phyloP scores from a whole-genome alignment of 768 basidiomycete genomes.

The Cubamyces lactineus region DNA sequence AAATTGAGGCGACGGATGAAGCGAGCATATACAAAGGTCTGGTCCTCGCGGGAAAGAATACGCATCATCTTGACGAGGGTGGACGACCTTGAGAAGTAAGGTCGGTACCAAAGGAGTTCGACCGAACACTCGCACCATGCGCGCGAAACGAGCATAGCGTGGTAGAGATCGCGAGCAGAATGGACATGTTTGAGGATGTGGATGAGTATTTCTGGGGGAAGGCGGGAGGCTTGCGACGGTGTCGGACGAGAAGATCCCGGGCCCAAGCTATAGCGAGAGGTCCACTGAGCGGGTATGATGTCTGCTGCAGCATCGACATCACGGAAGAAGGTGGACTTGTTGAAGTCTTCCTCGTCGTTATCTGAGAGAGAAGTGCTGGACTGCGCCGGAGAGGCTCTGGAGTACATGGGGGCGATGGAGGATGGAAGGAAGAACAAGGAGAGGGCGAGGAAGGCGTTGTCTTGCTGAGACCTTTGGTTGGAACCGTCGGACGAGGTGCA shows the following conservation, averaged over 20 bases:
- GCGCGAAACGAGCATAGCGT: slow-evolving; percentile 79
- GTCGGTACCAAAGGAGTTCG: slow-evolving; percentile 94
- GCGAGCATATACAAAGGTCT: slow-evolving; percentile 84
- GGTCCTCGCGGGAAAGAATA: slow-evolving; percentile 62
- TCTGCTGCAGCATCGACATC: slow-evolving; percentile 39
- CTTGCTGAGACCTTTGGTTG: slow-evolving; percentile 20
- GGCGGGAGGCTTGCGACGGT: slow-evolving; percentile 53
- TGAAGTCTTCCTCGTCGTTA: slow-evolving; percentile 65
- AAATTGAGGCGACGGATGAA: slow-evolving; percentile 95
- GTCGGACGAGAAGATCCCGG: slow-evolving; percentile 25
- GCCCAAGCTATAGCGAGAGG: slow-evolving; percentile 31
- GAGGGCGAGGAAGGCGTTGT: slow-evolving; percentile 14
- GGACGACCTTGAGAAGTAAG: slow-evolving; percentile 66
- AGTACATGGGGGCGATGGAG: slow-evolving; percentile 30
- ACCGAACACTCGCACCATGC: slow-evolving; percentile 97
- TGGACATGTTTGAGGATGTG: slow-evolving; percentile 88
- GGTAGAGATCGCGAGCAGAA: slow-evolving; percentile 71
- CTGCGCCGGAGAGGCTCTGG: slow-evolving; percentile 52
- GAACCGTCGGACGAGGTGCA: slow-evolving; percentile 7
- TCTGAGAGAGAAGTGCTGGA: slow-evolving; percentile 82
- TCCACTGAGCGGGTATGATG: slow-evolving; percentile 57
- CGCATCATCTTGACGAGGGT: slow-evolving; percentile 80
- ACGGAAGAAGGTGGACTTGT: slow-evolving; percentile 47
- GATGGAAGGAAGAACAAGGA: background rate
- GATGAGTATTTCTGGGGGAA: slow-evolving; percentile 92